phyloP scores from a whole-genome alignment of 2,329 filamentous ascomycete species.

The Botrytis cinerea region DNA sequence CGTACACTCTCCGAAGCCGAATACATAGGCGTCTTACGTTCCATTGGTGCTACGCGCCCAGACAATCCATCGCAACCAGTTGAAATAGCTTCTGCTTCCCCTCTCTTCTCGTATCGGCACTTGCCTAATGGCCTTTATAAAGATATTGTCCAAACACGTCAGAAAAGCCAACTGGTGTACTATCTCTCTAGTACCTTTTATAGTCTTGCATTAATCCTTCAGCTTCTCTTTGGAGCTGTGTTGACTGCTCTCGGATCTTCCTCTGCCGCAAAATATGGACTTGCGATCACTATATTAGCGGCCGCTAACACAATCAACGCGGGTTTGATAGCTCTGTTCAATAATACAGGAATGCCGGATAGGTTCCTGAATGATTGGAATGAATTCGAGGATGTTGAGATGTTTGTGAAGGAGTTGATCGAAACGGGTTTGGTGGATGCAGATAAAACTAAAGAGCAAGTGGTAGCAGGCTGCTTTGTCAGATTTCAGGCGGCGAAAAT shows the following conservation, averaged over 20 bases:
- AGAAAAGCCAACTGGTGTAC: conserved; percentile 28
- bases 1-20: conserved; percentile 16
- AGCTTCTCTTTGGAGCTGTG: conserved; percentile 35
- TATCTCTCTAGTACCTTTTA: conserved; percentile 31
- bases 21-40: neutral
- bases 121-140: conserved; percentile 33
- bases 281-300: conserved; percentile 33
- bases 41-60: conserved; percentile 9
- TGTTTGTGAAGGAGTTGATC: conserved; percentile 27
- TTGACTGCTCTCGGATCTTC: conserved; percentile 34
- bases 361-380: conserved; percentile 32
- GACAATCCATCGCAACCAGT: conserved; percentile 13
- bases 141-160: conserved; percentile 29
- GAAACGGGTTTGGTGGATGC: conserved; percentile 26
- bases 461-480: conserved; percentile 26
- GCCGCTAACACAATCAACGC: conserved; percentile 33
- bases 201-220: conserved; percentile 31
- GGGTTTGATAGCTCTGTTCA: conserved; percentile 30
- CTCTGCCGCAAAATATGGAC: conserved; percentile 21
- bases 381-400: conserved; percentile 32
- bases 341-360: conserved; percentile 32
- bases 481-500: conserved; percentile 25
- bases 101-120: conserved; percentile 18
- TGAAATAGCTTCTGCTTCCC: conserved; percentile 14
- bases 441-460: conserved; percentile 23